Conservation (phyloP, 148 eudicot species). For the Suaeda aralocaspica region DNA sequence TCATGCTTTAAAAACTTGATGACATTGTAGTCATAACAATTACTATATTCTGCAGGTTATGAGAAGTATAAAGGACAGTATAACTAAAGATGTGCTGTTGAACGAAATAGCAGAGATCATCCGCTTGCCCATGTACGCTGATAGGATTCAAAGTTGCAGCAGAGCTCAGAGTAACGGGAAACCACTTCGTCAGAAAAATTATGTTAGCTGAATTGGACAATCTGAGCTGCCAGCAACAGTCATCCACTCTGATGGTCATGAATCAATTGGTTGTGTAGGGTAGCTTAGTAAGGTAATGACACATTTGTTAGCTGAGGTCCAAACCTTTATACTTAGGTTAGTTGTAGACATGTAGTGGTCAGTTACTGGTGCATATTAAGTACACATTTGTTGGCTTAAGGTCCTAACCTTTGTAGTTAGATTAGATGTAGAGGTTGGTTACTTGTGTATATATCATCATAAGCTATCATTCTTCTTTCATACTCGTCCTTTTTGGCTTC, state of each 20-base stretch:
- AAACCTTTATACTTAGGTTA: slow-evolving; percentile 20
- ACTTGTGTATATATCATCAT: no score
- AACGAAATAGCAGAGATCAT: slow-evolving; percentile 71
- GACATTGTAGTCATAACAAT: background rate
- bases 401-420: no score
- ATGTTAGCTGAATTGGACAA: slow-evolving; percentile 4
- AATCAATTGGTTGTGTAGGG: slow-evolving; percentile 16
- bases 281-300: slow-evolving; percentile 26
- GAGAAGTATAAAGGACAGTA: slow-evolving; percentile 84
- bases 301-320: slow-evolving; percentile 11
- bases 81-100: slow-evolving; percentile 71
- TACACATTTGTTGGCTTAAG: no score
- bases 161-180: slow-evolving; percentile 40
- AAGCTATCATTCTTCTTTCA: no score
- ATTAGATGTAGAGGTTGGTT: no score
- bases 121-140: slow-evolving; percentile 88
- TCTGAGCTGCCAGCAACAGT: background rate
- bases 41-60: slow-evolving; percentile 51
- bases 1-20: background rate
- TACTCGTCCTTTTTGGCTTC: no score
- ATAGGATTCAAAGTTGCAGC: slow-evolving; percentile 62
- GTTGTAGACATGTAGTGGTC: slow-evolving; percentile 9
- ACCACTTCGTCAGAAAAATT: slow-evolving; percentile 16
- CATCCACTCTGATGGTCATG: background rate
- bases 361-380: no score